Conservation (phyloP, 495 filamentous ascomycete genomes). For the Penicillium cosmopolitanum region DNA sequence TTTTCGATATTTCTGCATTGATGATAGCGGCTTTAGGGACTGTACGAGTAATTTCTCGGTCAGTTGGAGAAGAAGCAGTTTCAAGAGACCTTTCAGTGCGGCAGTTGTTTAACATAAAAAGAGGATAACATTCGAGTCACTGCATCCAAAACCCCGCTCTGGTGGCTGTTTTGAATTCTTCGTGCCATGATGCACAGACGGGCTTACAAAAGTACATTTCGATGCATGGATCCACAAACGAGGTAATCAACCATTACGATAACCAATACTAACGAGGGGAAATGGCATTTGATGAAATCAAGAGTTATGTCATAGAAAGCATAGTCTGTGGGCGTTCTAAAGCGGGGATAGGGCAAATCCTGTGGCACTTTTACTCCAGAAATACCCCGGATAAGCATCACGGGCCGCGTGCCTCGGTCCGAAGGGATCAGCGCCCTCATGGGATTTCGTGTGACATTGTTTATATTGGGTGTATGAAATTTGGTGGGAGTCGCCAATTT, state of each 20-base stretch:
- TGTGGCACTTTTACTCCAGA: neutral
- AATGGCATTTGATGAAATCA: neutral
- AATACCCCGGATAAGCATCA: neutral
- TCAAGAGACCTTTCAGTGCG: too few relatives aligned
- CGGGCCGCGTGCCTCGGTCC: conserved; percentile 4
- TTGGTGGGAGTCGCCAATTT: too few relatives aligned
- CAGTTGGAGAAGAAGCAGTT: neutral
- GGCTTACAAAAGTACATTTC: neutral
- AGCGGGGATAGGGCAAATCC: neutral
- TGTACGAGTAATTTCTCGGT: neutral
- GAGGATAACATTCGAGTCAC: too few relatives aligned
- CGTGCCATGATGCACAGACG: neutral
- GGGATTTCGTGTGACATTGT: neutral
- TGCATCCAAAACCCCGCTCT: neutral
- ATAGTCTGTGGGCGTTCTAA: neutral
- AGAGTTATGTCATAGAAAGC: neutral
- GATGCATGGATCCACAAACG: neutral
- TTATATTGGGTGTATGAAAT: too few relatives aligned
- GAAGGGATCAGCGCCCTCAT: neutral
- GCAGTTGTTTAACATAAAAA: too few relatives aligned
- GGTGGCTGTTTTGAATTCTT: neutral
- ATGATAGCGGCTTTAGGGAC: neutral
- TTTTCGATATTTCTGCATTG: neutral
- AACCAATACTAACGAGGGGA: neutral
- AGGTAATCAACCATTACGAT: neutral